Evolutionary conservation across 768 basidiomycete species (phyloP).

Genomic region (Goffeauzyma gilvescens): DNA sequence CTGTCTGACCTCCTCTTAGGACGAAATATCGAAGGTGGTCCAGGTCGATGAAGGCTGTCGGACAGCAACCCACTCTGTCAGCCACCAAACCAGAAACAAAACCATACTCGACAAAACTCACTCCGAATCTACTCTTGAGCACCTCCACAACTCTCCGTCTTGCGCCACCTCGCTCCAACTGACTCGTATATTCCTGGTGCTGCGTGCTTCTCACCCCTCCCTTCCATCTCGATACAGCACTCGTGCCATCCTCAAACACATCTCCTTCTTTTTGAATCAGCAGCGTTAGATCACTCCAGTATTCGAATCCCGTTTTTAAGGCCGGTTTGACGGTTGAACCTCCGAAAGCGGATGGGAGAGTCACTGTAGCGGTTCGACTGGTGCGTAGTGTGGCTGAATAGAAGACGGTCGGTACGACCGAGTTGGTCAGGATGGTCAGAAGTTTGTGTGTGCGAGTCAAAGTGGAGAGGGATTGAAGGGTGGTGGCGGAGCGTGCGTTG

Average conservation of each 20-base stretch:
- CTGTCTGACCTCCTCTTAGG: too few relatives aligned
- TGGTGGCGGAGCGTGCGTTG: too few relatives aligned
- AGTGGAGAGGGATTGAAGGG: too few relatives aligned
- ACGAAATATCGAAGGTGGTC: constrained; percentile 5
- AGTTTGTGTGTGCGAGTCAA: too few relatives aligned
- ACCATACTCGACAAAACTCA: constrained; percentile 6
- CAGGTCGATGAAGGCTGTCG: constrained; percentile 4
- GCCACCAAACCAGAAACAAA: not conserved
- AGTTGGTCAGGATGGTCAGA: too few relatives aligned
- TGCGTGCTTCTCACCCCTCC: not conserved
- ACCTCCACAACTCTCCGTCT: constrained; percentile 25
- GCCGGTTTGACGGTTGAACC: constrained; percentile 23
- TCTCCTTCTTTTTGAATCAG: constrained; percentile 23
- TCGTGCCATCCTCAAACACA: constrained; percentile 24
- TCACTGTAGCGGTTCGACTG: too few relatives aligned
- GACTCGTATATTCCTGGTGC: not conserved
- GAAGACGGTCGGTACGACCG: too few relatives aligned
- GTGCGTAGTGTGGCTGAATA: too few relatives aligned
- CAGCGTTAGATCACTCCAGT: constrained; percentile 20
- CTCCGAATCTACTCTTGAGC: constrained; percentile 22
- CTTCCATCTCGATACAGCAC: constrained; percentile 12
- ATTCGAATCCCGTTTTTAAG: constrained; percentile 22
- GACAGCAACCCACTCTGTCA: not conserved
- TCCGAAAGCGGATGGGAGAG: constrained; percentile 26
- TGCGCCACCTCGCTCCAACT: not conserved